These are phyloP conservation scores for Rhodotorula sp. DNA, from an alignment of 1,284 basidiomycete species.

Conservation along the genomic window DNA sequence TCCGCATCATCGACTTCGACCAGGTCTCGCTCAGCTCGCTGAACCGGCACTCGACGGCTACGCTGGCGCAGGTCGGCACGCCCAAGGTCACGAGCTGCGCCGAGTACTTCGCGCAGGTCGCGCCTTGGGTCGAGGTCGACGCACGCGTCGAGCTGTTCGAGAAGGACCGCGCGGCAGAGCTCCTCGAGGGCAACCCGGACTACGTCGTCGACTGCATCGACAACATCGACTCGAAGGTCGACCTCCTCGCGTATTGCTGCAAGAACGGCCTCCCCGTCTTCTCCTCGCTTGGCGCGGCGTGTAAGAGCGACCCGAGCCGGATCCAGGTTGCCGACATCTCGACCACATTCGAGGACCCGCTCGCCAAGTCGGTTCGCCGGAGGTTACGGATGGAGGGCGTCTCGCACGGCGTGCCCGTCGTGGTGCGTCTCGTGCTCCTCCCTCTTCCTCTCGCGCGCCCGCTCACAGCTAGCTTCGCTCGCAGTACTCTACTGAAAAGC, in stretches of 20 bases:
- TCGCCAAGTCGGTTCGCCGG: slow-evolving; percentile 85
- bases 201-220: slow-evolving; percentile 78
- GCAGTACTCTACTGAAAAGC: slow-evolving; percentile 88
- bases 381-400: slow-evolving; percentile 42
- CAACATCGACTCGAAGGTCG: slow-evolving; percentile 93
- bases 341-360: slow-evolving; percentile 87
- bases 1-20: slow-evolving; percentile 72
- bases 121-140: slow-evolving; percentile 73
- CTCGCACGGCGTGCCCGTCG: slow-evolving; percentile 45
- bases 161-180: slow-evolving; percentile 65
- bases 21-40: slow-evolving; percentile 88
- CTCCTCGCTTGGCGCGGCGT: slow-evolving; percentile 96
- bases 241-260: slow-evolving; percentile 80
- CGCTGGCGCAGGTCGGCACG: slow-evolving; percentile 84
- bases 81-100: slow-evolving; percentile 86
- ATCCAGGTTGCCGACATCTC: slow-evolving; percentile 94
- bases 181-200: slow-evolving; percentile 61
- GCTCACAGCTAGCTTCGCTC: no score
- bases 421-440: slow-evolving; percentile 33
- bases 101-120: slow-evolving; percentile 69
- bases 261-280: slow-evolving; percentile 80
- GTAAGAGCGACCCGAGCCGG: slow-evolving; percentile 91
- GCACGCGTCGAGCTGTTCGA: slow-evolving; percentile 73
- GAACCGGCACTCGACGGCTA: slow-evolving; percentile 93
- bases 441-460: not conserved